Percentiles rank a stretch among this genome's conserved stretches.
These are phyloP conservation scores for Xylaria scruposa DNA, from an alignment of 495 filamentous ascomycete genomes.

Conservation along the genomic window DNA sequence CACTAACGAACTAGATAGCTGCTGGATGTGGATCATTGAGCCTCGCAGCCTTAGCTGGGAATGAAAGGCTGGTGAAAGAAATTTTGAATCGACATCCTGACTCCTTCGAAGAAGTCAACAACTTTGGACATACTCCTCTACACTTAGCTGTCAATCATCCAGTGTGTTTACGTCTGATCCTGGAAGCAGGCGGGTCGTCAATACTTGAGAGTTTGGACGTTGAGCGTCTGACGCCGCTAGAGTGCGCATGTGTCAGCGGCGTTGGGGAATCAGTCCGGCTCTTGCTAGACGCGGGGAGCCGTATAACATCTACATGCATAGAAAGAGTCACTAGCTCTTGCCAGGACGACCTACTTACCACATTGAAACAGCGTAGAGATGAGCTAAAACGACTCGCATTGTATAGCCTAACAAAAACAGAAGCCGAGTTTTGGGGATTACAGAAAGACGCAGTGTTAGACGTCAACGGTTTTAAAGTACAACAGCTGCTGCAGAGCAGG, in stretches of 20 bases:
- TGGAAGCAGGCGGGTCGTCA: not conserved
- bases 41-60: slow-evolving; percentile 7
- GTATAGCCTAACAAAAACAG: not conserved
- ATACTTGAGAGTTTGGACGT: not conserved
- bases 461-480: not conserved
- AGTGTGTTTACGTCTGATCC: not conserved
- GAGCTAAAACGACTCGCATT: slow-evolving; percentile 10
- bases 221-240: not conserved
- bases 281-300: not conserved
- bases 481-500: not conserved
- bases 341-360: not conserved
- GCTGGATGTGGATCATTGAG: not conserved
- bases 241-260: not conserved
- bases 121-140: not conserved
- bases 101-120: not conserved
- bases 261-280: not conserved
- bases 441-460: not conserved
- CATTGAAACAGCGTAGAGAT: not conserved
- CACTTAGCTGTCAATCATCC: not conserved
- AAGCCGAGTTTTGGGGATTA: not conserved
- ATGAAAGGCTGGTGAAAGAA: not conserved
- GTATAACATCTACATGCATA: not conserved
- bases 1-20: not conserved
- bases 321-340: not conserved
- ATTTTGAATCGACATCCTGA: not conserved